Conservation (phyloP, 163 green algal species). For the Picocystis sp. region DNA sequence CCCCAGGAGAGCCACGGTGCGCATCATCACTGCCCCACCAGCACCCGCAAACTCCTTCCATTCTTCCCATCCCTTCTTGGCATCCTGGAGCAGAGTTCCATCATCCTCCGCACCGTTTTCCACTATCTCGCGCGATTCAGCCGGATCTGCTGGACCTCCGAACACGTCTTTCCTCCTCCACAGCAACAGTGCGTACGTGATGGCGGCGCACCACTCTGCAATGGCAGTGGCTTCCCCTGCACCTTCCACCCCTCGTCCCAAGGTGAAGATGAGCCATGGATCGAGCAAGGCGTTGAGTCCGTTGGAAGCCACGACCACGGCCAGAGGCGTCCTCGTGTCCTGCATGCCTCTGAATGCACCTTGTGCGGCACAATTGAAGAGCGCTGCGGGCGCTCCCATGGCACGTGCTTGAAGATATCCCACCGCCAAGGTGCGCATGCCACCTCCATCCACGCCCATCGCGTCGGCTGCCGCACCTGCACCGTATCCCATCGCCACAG, state of each 20-base stretch:
- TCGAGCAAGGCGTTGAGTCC: conserved; percentile 36
- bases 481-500: conserved; percentile 16
- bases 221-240: conserved; percentile 33
- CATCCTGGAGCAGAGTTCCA: background rate
- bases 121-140: conserved; percentile 7
- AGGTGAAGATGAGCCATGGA: conserved; percentile 33
- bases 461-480: conserved; percentile 18
- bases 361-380: conserved; percentile 35
- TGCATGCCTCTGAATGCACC: conserved; percentile 38
- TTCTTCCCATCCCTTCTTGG: background rate
- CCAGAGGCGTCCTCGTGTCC: conserved; percentile 44
- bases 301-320: conserved; percentile 38
- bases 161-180: conserved; percentile 22
- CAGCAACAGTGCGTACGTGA: conserved; percentile 25
- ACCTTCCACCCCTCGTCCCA: conserved; percentile 33
- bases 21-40: conserved; percentile 40
- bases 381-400: conserved; percentile 33
- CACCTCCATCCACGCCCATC: conserved; percentile 32
- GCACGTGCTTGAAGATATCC: conserved; percentile 35
- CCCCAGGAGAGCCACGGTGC: conserved; percentile 38
- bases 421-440: conserved; percentile 20
- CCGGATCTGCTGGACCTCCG: conserved; percentile 7
- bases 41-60: conserved; percentile 1
- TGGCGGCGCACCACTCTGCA: conserved; percentile 34
- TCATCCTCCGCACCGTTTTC: conserved; percentile 1